Conservation (phyloP, 2,329 filamentous ascomycete genomes). For the Neospermospora avenae region DNA sequence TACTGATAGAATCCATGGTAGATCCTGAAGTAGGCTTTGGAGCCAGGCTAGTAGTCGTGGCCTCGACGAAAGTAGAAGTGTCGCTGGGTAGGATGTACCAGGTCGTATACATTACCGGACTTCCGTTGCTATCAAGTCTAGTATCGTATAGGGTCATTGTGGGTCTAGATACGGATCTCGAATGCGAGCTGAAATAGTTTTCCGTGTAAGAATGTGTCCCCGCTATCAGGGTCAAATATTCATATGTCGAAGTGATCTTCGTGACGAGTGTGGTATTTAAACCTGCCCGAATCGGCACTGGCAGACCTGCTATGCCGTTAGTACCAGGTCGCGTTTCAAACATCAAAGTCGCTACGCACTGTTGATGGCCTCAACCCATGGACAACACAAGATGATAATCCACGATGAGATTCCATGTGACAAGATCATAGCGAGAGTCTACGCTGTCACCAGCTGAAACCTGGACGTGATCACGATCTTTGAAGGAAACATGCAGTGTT, state of each 20-base stretch:
- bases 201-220: not conserved
- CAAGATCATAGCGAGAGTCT: conserved; percentile 20
- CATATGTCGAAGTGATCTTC: not conserved
- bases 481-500: conserved; percentile 13
- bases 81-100: not conserved
- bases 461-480: conserved; percentile 7
- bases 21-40: not conserved
- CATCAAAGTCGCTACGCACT: conserved; percentile 5
- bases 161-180: not conserved
- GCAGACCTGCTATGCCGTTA: not conserved
- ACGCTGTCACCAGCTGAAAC: conserved; percentile 8
- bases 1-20: not conserved
- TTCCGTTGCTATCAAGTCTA: not conserved
- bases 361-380: conserved; percentile 7
- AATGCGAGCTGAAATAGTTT: not conserved
- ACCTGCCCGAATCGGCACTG: not conserved
- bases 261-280: not conserved
- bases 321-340: not conserved
- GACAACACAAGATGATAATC: conserved; percentile 14
- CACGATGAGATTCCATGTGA: conserved; percentile 14
- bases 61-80: not conserved
- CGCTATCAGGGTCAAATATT: not conserved
- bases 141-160: not conserved
- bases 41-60: not conserved
- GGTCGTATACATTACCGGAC: not conserved